Evolutionary conservation across 1,284 basidiomycete genomes (phyloP).

Genomic region (Malassezia brasiliensis): DNA sequence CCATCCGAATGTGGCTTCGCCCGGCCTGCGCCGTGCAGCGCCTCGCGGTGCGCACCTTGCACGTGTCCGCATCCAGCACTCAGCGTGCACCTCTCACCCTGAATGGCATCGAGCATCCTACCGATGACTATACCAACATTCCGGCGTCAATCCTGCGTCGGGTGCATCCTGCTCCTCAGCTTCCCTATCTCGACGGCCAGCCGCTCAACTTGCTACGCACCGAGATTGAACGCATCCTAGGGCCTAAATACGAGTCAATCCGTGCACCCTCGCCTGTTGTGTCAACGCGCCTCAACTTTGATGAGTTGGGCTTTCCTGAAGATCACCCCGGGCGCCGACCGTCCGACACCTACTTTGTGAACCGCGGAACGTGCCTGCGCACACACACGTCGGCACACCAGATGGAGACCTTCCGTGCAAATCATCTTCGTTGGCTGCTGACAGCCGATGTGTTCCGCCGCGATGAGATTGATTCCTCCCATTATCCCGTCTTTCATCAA

Average conservation of each 20-base stretch:
- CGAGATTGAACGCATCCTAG: constrained; percentile 75
- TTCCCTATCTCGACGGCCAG: constrained; percentile 69
- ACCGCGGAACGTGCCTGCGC: constrained; percentile 76
- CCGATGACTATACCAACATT: constrained; percentile 73
- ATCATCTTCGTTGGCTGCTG: constrained; percentile 73
- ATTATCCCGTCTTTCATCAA: constrained; percentile 98
- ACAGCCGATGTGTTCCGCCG: constrained; percentile 97
- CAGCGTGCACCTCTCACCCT: background rate
- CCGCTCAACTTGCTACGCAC: constrained; percentile 75
- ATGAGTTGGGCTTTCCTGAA: constrained; percentile 81
- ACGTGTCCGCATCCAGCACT: no score
- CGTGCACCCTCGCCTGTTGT: constrained; percentile 75
- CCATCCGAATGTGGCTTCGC: background rate
- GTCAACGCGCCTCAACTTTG: constrained; percentile 85
- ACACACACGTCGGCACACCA: constrained; percentile 98
- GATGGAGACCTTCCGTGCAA: constrained; percentile 73
- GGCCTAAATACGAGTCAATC: constrained; percentile 46
- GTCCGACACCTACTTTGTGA: constrained; percentile 94
- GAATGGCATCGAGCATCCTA: constrained; percentile 52
- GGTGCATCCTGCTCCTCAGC: constrained; percentile 54
- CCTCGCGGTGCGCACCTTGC: background rate
- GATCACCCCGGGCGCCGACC: constrained; percentile 85
- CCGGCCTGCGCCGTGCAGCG: no score
- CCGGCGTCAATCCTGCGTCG: constrained; percentile 75
- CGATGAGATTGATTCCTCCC: constrained; percentile 93